Evolutionary conservation across 495 filamentous ascomycete genomes (phyloP).

Genomic region (Chaetomium cochliodes): DNA sequence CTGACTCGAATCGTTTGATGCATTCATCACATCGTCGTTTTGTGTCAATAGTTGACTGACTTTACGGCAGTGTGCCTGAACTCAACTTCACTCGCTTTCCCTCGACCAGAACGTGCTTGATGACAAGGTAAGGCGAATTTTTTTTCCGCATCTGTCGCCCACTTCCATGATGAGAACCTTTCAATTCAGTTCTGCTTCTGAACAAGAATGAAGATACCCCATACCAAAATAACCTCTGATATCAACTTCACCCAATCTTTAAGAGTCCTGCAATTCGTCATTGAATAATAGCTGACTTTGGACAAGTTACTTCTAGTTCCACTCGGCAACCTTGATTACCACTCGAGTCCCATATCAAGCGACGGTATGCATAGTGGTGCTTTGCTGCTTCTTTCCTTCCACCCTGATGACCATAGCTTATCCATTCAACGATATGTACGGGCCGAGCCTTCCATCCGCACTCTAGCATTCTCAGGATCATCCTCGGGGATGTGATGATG

Average conservation of each 20-base stretch:
- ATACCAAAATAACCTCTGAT: constrained; percentile 70
- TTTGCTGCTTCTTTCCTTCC: constrained; percentile 2
- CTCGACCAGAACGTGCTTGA: not conserved
- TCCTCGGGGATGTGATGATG: constrained; percentile 57
- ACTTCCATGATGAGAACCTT: constrained; percentile 70
- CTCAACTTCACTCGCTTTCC: too few species aligned
- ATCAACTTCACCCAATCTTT: constrained; percentile 6
- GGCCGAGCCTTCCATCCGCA: constrained; percentile 76
- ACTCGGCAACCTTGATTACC: not conserved
- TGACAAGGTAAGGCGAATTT: constrained; percentile 26
- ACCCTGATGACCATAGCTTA: constrained; percentile 96
- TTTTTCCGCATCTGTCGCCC: not conserved
- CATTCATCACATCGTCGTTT: not conserved
- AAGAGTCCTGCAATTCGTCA: constrained; percentile 9
- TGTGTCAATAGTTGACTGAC: constrained; percentile 16
- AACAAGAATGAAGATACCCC: constrained; percentile 73
- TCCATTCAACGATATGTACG: constrained; percentile 94
- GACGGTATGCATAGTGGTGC: constrained; percentile 8
- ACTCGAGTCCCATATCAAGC: not conserved
- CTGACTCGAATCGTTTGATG: constrained; percentile 56
- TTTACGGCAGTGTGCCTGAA: not conserved
- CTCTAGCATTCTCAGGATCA: constrained; percentile 56
- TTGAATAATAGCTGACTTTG: constrained; percentile 24
- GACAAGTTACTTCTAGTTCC: constrained; percentile 1
- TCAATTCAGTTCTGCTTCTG: constrained; percentile 95